Base-by-base conservation (phyloP, 495 filamentous ascomycete species). In the Echria macrotheca region DNA sequence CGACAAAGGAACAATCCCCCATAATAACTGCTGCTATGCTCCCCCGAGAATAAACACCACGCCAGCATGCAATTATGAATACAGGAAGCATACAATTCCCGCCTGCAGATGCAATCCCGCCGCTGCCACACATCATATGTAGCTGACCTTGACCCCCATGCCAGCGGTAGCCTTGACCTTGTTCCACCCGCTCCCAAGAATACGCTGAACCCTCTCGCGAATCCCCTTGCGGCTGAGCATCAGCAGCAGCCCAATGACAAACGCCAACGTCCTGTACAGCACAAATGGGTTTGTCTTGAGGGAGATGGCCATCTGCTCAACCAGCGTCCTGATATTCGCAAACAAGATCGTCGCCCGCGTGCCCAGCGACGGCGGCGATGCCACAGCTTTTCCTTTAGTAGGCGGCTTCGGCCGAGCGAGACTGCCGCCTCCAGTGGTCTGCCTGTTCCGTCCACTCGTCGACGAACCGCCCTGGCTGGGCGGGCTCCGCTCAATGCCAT, bases 111-210 rank as follows among this genome's bases (percentile, higher is more conserved):
- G 7, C 28, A 12, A 31, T 6, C 28, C 12, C 28, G 28, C 12
- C 28, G 12, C 7, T 37, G 33, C 8, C 38, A 21, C 38, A 11
- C 38, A 31, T 31, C 28, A 31, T 46, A 98, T 93, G 72, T 98
- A 98, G 68, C 84, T 94, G 58, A 98, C 90, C 71, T 96, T 97
- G 43, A 95, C 87, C 1, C 94, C 93, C 91, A 97, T 96, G 0
- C 91, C 91, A 12, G 91, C 83, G 0, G 93, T 98, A 28, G 80
- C 75, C 53, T 74, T 82, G 6, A 96, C 71, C 68, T 96, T 97
- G 24, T 81, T 77, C 93, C 90, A 96, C 18, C 81, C 80, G 23
- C 75, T 64, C 42, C 77, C 78, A 33, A 90, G 61, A 25, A 87
- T 72, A 49, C 80, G 75, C 50, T 79, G 71, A 22, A 96, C 61